Percentiles rank a stretch among this genome's conserved stretches.
Conservation (phyloP, 768 basidiomycete species). For the Boletus insuetus region DNA sequence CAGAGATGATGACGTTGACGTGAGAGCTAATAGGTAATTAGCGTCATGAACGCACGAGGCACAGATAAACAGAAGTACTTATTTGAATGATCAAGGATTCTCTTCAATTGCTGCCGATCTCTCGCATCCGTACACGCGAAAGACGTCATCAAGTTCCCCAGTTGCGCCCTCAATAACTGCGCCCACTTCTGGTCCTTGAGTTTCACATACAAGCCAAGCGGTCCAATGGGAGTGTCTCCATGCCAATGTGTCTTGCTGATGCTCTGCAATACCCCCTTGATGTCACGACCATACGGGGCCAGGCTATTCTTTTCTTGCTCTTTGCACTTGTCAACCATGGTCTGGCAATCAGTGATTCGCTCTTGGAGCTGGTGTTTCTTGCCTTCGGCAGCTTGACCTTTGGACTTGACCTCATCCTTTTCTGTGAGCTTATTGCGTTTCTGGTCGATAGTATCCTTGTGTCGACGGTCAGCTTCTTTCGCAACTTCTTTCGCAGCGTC, state of each 20-base stretch:
- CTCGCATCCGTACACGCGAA: conserved; percentile 73
- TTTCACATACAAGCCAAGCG: conserved; percentile 76
- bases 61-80: conserved; percentile 50
- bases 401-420: conserved; percentile 30
- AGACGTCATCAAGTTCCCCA: conserved; percentile 57
- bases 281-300: conserved; percentile 59
- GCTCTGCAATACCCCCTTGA: conserved; percentile 52
- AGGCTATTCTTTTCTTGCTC: conserved; percentile 56
- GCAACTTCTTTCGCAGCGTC: conserved; percentile 42
- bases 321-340: conserved; percentile 48
- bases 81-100: conserved; percentile 52
- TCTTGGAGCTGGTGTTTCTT: conserved; percentile 33
- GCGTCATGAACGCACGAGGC: not conserved
- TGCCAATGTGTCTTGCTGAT: conserved; percentile 56
- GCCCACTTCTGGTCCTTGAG: conserved; percentile 70
- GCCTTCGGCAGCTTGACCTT: conserved; percentile 38
- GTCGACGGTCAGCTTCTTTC: conserved; percentile 37
- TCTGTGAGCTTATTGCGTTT: conserved; percentile 32
- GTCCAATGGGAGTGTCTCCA: conserved; percentile 70
- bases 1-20: conserved; percentile 57
- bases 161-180: conserved; percentile 56
- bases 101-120: conserved; percentile 58
- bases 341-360: conserved; percentile 45
- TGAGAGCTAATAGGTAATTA: conserved; percentile 39
- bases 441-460: conserved; percentile 30